Base-by-base conservation (phyloP, 2,329 filamentous ascomycete genomes). In the Trichoderma atrobrunneum region DNA sequence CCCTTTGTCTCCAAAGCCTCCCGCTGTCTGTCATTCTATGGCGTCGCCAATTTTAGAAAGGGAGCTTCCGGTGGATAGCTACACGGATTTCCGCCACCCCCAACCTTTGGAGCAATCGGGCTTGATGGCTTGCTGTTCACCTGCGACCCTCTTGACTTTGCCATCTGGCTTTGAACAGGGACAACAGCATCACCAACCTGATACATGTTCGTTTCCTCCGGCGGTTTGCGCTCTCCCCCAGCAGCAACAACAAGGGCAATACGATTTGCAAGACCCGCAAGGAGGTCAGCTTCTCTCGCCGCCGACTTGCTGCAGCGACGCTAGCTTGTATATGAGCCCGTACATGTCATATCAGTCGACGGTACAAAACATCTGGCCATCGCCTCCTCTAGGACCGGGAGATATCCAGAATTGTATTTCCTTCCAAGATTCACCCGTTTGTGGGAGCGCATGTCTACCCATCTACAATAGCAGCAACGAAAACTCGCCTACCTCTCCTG, bases 351-450 rank as follows among this genome's bases (percentile, higher is more conserved):
- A 64, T 39, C 67, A 73, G 32, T 56, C 70, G 36, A 76, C 73
- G 72, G 73, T 70, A 64, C 73, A 77, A 66, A 77, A 75, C 57
- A 72, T 74, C 63, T 82, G 81, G 78, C 78, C 79, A 43, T 84
- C 81, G 30, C 82, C 84, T 34, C 82, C 81, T 12, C 77, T 78
- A 10, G 77, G 78, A 14, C 77, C 78, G 48, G 80, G 83, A 39
- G 83, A 84, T 28, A 77, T 80, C 62, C 82, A 84, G 24, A 78
- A 78, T 72, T 43, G 61, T 39, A 80, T 80, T 68, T 79, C 79
- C 57, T 81, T 80, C 74, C 77, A 79, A 65, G 78, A 76, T 34
- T 81, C 81, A 11, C 79, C 81, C 5, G 76, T 76, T 18, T 76
- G 75, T 51, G 76, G 73, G 5, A 75, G 75, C 66, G 74, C 73